These are phyloP conservation scores for Prunus kanzakura DNA, from an alignment of 306 rosid genomes.

Conservation along the genomic window DNA sequence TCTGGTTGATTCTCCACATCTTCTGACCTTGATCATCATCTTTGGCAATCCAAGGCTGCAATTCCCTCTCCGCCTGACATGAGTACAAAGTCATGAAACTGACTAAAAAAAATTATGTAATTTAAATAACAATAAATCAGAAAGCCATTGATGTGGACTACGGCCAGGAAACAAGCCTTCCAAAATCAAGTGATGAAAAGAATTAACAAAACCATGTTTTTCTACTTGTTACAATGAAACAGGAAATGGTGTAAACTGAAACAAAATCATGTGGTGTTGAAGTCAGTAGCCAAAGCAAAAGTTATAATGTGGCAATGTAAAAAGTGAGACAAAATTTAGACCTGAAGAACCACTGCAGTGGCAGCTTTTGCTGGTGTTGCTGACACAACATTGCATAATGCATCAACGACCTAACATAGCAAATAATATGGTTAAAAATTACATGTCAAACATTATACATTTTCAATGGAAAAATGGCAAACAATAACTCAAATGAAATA, in stretches of 20 bases:
- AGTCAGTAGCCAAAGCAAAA: conserved; percentile 9
- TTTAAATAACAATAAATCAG: conserved; percentile 14
- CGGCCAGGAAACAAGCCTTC: conserved; percentile 11
- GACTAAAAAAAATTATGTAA: conserved; percentile 29
- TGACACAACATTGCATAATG: conserved; percentile 91
- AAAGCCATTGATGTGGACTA: conserved; percentile 16
- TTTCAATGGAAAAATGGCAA: conserved; percentile 4
- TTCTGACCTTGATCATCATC: conserved; percentile 90
- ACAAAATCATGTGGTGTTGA: conserved; percentile 17
- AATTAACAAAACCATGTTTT: conserved; percentile 5
- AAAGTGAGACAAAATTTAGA: conserved; percentile 34
- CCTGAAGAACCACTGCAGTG: conserved; percentile 96
- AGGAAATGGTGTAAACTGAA: background rate
- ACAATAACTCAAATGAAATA: background rate
- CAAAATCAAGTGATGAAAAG: conserved; percentile 16
- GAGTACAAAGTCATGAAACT: conserved; percentile 38
- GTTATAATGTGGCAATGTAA: conserved; percentile 2
- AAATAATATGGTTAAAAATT: conserved; percentile 2
- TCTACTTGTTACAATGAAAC: background rate
- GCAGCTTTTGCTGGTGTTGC: conserved; percentile 91
- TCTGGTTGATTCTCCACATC: conserved; percentile 94
- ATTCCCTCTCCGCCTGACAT: conserved; percentile 82
- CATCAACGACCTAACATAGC: conserved; percentile 78
- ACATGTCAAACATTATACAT: background rate
- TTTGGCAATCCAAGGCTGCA: conserved; percentile 98